Evolutionary conservation across 495 filamentous ascomycete genomes (phyloP), one percentile per base, ranked within the genome.

Genomic region (Bacidia rubella): DNA sequence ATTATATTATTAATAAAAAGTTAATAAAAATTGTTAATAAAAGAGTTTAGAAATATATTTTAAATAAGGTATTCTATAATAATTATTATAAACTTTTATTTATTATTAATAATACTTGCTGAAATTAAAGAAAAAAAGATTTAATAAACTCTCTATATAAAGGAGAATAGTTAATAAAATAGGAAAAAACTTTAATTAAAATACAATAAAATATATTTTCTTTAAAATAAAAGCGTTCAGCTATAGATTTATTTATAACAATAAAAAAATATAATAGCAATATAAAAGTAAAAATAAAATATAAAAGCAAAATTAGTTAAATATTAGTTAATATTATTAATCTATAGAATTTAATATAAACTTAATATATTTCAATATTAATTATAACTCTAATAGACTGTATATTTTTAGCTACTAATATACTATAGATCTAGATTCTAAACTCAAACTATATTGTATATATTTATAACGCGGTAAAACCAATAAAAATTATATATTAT

Each of bases 151-250:
- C 45, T 49, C 55, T 55, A 9, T 52, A 22, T 35, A 46, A 21
- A 45, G 52, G 55, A 19, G 29, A 51, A 54, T 46, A 40, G 32
- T 10, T 11, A 29, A 45, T 7, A 25, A 43, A 55, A 41, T 17
- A n/a, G n/a, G n/a, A n/a, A n/a, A n/a, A n/a, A n/a, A n/a, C n/a
- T n/a, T n/a, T n/a, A 49, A 38, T 26, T 26, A 11, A 11, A 5
- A 11, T 7, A 17, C 11, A 49, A 38, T 49, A 4, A 7, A 59
- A 56, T 49, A 55, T 55, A 49, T 42, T 59, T 45, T 59, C 11
- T 23, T 57, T 55, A 59, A 52, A 60, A 42, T 35, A 58, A 46
- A n/a, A 60, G 25, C 29, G 55, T 27, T 24, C 59, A 20, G 12
- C 15, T 35, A 35, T 35, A 35, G 15, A 35, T 35, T 7, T 35